Evolutionary conservation across 2,329 filamentous ascomycete species (phyloP).

Genomic region (Fonsecaea nubica): DNA sequence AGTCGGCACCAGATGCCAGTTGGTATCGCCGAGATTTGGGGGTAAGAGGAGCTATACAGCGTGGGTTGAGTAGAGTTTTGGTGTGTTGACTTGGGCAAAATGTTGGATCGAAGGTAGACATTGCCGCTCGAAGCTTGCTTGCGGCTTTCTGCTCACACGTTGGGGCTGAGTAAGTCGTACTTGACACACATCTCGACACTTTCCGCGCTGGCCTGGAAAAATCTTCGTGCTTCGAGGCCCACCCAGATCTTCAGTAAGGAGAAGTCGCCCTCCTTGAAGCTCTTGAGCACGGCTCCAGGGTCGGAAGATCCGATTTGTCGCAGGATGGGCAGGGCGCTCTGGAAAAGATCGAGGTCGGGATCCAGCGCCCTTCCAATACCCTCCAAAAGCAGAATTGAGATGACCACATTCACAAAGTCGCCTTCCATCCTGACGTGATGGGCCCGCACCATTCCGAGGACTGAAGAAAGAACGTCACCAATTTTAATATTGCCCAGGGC

Average conservation of each 20-base stretch:
- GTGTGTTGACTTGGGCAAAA: not conserved
- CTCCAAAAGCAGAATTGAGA: slow-evolving; percentile 90
- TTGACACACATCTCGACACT: slow-evolving; percentile 90
- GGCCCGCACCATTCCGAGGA: slow-evolving; percentile 85
- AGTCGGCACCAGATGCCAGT: not conserved
- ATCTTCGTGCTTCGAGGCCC: slow-evolving; percentile 84
- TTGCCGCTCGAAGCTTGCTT: not conserved
- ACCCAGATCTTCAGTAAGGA: slow-evolving; percentile 91
- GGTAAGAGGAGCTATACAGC: not conserved
- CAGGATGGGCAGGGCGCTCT: slow-evolving; percentile 85
- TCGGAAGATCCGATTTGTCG: slow-evolving; percentile 79
- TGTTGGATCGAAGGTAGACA: not conserved
- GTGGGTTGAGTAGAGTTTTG: not conserved
- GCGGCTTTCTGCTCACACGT: slow-evolving; percentile 20
- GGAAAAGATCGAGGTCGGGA: slow-evolving; percentile 84
- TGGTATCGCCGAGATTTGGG: not conserved
- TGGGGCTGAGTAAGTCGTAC: slow-evolving; percentile 76
- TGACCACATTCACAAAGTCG: slow-evolving; percentile 97
- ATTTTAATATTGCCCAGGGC: slow-evolving; percentile 95
- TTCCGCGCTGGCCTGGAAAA: slow-evolving; percentile 87
- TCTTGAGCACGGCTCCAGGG: slow-evolving; percentile 66
- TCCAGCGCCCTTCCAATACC: slow-evolving; percentile 89
- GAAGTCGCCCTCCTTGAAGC: slow-evolving; percentile 75
- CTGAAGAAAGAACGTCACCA: slow-evolving; percentile 89
- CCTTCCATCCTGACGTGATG: slow-evolving; percentile 96